Evolutionary conservation across 2,329 filamentous ascomycete species (phyloP).

Genomic region (Leptographium radiaticola): DNA sequence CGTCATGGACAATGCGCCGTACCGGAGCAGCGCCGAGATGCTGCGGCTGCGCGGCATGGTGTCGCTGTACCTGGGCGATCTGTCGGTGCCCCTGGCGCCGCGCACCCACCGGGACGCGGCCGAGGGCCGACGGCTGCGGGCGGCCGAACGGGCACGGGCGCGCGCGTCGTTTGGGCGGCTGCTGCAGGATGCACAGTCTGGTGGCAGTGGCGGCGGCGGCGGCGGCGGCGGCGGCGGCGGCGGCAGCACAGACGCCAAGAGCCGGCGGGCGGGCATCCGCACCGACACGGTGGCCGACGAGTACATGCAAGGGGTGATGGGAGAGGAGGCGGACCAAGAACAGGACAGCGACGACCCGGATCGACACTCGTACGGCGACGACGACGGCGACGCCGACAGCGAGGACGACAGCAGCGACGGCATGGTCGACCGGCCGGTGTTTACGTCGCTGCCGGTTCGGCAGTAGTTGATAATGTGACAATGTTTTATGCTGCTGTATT

Average conservation of each 20-base stretch:
- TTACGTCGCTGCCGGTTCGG: constrained; percentile 19
- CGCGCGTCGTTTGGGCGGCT: constrained; percentile 25
- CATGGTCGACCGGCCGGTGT: constrained; percentile 16
- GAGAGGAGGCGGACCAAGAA: not conserved
- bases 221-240: constrained; percentile 10
- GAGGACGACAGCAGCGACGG: constrained; percentile 14
- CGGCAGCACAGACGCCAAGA: not conserved
- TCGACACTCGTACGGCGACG: constrained; percentile 16
- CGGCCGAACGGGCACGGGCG: constrained; percentile 24
- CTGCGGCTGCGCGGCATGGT: constrained; percentile 62
- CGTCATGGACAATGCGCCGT: constrained; percentile 56
- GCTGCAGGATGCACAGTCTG: constrained; percentile 11
- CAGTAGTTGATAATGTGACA: not conserved
- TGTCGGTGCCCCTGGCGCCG: constrained; percentile 34
- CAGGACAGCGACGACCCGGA: constrained; percentile 12
- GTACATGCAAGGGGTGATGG: constrained; percentile 2
- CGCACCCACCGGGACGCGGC: constrained; percentile 13
- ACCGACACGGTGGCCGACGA: constrained; percentile 6
- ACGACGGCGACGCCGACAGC: constrained; percentile 13
- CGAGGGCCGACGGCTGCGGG: constrained; percentile 18
- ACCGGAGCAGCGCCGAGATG: constrained; percentile 52
- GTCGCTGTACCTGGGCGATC: constrained; percentile 60
- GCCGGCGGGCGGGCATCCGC: not conserved
- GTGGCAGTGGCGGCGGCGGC: constrained; percentile 10
- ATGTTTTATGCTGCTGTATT: not conserved